These are phyloP conservation scores for Aspergillus bombycis DNA, from an alignment of 2,329 filamentous ascomycete genomes.

Conservation along the genomic window DNA sequence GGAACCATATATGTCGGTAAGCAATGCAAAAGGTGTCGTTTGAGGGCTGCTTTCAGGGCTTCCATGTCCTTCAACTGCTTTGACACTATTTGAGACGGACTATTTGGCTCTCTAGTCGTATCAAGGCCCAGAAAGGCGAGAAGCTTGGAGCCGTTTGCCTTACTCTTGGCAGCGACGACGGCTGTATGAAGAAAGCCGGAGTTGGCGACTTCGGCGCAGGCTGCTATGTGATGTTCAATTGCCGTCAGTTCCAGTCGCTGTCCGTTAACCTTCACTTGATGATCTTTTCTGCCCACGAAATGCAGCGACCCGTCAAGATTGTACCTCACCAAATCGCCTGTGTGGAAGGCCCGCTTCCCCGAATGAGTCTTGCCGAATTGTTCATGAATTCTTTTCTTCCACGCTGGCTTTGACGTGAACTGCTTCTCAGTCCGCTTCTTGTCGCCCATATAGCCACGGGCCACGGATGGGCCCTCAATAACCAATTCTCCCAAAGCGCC, in stretches of 20 bases:
- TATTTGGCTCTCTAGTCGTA: too few relatives aligned
- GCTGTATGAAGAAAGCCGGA: neutral
- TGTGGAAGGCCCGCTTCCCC: neutral
- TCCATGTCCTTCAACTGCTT: too few relatives aligned
- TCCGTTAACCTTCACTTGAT: slow-evolving; percentile 13
- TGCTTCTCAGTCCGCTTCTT: neutral
- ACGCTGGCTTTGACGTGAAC: neutral
- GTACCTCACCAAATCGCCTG: slow-evolving; percentile 12
- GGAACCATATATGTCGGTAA: neutral
- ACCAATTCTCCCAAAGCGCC: neutral
- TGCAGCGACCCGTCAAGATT: neutral
- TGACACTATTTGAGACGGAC: too few relatives aligned
- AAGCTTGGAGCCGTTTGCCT: too few relatives aligned
- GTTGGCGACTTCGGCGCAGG: too few relatives aligned
- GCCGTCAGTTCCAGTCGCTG: slow-evolving; percentile 14
- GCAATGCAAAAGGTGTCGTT: too few relatives aligned
- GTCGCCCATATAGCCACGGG: neutral
- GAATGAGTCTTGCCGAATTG: too few relatives aligned
- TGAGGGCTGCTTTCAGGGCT: too few relatives aligned
- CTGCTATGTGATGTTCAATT: slow-evolving; percentile 4
- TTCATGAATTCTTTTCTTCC: neutral
- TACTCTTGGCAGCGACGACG: neutral
- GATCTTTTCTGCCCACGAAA: slow-evolving; percentile 10
- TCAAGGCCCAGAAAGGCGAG: too few relatives aligned
- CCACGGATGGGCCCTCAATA: neutral